Evolutionary conservation across 2,329 filamentous ascomycete species (phyloP).

Genomic region (Ploettnerulaceae sp.): DNA sequence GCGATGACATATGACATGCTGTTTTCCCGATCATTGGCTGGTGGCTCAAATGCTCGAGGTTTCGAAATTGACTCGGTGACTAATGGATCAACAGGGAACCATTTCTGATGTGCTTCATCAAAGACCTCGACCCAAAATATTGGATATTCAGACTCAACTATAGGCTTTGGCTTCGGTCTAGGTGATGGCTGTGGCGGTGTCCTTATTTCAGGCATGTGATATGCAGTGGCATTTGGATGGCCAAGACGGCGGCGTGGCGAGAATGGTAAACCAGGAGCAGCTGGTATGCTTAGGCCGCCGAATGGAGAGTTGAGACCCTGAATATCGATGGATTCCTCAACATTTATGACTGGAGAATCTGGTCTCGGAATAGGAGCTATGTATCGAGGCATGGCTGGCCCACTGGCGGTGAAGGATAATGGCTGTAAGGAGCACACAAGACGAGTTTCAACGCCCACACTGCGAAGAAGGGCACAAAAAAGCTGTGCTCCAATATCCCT

Average conservation of each 20-base stretch:
- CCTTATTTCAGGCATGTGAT: constrained; percentile 43
- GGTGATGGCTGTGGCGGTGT: constrained; percentile 35
- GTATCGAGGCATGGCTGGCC: constrained; percentile 36
- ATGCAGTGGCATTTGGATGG: constrained; percentile 43
- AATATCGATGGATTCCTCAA: constrained; percentile 19
- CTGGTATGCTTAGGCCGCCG: constrained; percentile 4
- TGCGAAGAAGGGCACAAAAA: constrained; percentile 80
- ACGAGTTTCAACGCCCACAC: constrained; percentile 74
- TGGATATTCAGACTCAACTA: constrained; percentile 70
- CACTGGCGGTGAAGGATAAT: constrained; percentile 45
- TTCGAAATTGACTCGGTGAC: constrained; percentile 77
- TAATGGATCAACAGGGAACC: constrained; percentile 82
- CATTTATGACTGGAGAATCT: constrained; percentile 27
- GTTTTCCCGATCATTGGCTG: constrained; percentile 71
- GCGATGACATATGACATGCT: constrained; percentile 77
- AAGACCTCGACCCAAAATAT: constrained; percentile 95
- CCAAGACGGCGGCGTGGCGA: constrained; percentile 31
- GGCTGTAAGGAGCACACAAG: constrained; percentile 88
- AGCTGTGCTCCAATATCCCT: constrained; percentile 86
- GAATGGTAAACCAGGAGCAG: constrained; percentile 15
- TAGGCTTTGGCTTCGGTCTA: constrained; percentile 37
- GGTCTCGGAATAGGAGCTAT: constrained; percentile 17
- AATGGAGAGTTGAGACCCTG: constrained; percentile 13
- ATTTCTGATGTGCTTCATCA: constrained; percentile 81
- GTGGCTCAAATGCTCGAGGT: constrained; percentile 74